Percentiles rank a stretch among this genome's conserved stretches.
Conservation (phyloP, 176 grass and related monocot species). For the Carex cristatella region DNA sequence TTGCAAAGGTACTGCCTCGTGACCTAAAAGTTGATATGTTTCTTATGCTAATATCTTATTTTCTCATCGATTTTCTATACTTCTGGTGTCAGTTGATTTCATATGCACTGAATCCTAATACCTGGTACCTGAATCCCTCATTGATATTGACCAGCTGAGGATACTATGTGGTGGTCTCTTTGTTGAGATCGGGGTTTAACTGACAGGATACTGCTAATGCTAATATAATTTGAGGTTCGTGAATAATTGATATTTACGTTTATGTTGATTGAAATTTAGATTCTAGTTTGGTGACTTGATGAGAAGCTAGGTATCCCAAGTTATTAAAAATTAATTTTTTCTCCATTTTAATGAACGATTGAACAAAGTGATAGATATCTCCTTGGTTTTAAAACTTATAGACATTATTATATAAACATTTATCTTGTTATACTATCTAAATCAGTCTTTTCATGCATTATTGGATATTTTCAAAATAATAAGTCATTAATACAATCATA, state of each 20-base stretch:
- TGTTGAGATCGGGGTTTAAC: too few relatives aligned
- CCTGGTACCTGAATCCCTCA: too few relatives aligned
- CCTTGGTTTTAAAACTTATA: neutral
- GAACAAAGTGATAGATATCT: neutral
- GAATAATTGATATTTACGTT: neutral
- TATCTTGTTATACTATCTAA: neutral
- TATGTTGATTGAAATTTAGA: neutral
- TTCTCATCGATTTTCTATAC: too few relatives aligned
- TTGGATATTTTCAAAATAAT: neutral
- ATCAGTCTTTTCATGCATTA: neutral
- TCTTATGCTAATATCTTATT: too few relatives aligned
- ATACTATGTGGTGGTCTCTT: too few relatives aligned
- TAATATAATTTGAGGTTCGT: neutral
- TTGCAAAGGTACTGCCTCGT: too few relatives aligned
- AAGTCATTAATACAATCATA: neutral
- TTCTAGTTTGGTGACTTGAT: neutral
- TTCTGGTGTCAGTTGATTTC: too few relatives aligned
- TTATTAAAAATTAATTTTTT: neutral
- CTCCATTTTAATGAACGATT: neutral
- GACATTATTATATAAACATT: neutral
- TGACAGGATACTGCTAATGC: too few relatives aligned
- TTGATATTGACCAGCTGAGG: too few relatives aligned
- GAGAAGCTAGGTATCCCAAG: neutral
- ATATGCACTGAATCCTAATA: too few relatives aligned
- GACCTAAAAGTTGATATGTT: too few relatives aligned